Evolutionary conservation across 2,329 filamentous ascomycete species (phyloP), one percentile per base, ranked within the genome.

Genomic region (Penicillium sp.): DNA sequence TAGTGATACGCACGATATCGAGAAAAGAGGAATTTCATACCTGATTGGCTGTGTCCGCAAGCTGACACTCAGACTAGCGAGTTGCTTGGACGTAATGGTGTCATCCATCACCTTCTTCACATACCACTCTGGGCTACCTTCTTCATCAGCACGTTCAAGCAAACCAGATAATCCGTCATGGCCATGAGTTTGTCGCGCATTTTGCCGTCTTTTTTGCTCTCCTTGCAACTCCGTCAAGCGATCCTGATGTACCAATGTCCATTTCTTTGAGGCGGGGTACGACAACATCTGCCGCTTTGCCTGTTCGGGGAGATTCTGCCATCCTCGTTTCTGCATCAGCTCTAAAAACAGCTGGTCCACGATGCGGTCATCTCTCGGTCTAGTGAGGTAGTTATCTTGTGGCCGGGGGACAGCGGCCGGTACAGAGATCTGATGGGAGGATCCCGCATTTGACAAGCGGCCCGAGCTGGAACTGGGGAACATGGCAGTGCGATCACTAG

Each of bases 111-210:
- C 90, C 72, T 90, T 93, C 71, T 91, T 89, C 51, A 99, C 93
- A 73, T 96, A 99, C 93, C 93, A 99, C 76, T 97, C 93, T 3
- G 94, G 94, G 48, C 90, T 95, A 43, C 92, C 93, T 74, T 97
- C 94, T 72, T 97, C 93, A 70, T 97, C 92, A 8, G 90, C 90
- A 65, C 90, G 86, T 40, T 86, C 85, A 39, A 91, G 83, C 57
- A 93, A 84, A 64, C 89, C 87, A 57, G 85, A 71, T 73, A 72
- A 83, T 11, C 75, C 84, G 55, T 87, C 83, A 52, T 82, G 80
- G 62, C 90, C 85, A 61, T 87, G 87, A 6, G 89, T 86, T 57
- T 81, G 82, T 59, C 88, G 86, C 35, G 88, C 85, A 51, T 90
- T 89, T 66, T 88, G 85, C 64, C 90, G 82, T 65, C 92, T 86